A percentile compares a stretch with the other conserved stretches of the same genome.
Evolutionary conservation across 805 yeast species (phyloP).

Genomic region (Candida dendrica): DNA sequence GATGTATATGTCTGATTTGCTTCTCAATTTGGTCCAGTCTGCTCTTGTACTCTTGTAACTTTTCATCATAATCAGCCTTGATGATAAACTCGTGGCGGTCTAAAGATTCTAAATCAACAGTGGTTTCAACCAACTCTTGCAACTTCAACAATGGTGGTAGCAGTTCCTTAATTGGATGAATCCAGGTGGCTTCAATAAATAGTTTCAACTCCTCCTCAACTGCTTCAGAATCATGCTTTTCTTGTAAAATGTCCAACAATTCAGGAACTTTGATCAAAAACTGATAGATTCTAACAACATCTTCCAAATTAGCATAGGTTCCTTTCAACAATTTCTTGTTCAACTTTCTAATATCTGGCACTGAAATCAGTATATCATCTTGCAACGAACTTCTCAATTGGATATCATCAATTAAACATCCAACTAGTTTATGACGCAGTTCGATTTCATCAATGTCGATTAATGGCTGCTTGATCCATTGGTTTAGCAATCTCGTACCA

Average conservation of each 20-base stretch:
- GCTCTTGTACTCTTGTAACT: conserved; percentile 51
- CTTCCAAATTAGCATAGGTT: conserved; percentile 64
- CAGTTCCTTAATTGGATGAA: conserved; percentile 43
- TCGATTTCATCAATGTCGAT: conserved; percentile 53
- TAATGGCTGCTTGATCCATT: conserved; percentile 95
- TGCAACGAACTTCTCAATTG: conserved; percentile 58
- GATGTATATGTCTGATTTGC: conserved; percentile 54
- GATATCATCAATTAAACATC: conserved; percentile 61
- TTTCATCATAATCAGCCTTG: conserved; percentile 84
- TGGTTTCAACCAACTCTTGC: conserved; percentile 84
- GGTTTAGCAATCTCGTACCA: conserved; percentile 83
- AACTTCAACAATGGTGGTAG: conserved; percentile 52
- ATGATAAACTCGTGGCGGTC: conserved; percentile 80
- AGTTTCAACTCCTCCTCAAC: conserved; percentile 18
- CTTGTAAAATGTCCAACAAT: conserved; percentile 44
- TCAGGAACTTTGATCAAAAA: conserved; percentile 67
- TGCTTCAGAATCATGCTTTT: conserved; percentile 30
- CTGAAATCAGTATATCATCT: conserved; percentile 56
- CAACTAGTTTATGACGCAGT: conserved; percentile 71
- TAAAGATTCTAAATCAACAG: conserved; percentile 79
- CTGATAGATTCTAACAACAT: conserved; percentile 84
- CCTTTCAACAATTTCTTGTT: conserved; percentile 52
- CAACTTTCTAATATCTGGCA: conserved; percentile 79
- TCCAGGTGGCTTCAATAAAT: conserved; percentile 47
- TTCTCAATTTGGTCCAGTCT: conserved; percentile 47